phyloP scores from a whole-genome alignment of 306 rosid genomes.

The Lupinus albus region DNA sequence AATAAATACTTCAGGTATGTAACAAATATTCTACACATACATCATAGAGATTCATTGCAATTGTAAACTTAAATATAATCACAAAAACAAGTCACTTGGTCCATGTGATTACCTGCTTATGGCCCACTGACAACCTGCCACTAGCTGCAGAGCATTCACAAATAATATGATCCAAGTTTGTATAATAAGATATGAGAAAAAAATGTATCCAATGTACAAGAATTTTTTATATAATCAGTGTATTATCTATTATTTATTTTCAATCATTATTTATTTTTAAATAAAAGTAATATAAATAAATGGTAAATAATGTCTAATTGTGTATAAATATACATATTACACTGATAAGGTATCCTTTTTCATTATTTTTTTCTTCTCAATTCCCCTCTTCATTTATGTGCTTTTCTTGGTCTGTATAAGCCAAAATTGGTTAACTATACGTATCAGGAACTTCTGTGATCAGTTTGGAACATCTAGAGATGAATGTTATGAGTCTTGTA shows the following conservation, averaged over 20 bases:
- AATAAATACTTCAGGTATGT: slow-evolving; percentile 13
- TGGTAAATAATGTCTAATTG: too few species aligned
- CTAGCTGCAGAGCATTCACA: slow-evolving; percentile 43
- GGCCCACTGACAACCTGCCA: slow-evolving; percentile 51
- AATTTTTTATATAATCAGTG: too few species aligned
- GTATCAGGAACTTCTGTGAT: slow-evolving; percentile 27
- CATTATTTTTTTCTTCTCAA: too few species aligned
- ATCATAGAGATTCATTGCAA: slow-evolving; percentile 41
- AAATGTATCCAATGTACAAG: too few species aligned
- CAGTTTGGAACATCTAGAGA: slow-evolving; percentile 40
- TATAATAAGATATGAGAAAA: slow-evolving; percentile 12
- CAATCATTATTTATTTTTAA: too few species aligned
- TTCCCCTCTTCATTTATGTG: neutral
- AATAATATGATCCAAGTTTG: slow-evolving; percentile 33
- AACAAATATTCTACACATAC: slow-evolving; percentile 36
- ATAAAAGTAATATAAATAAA: too few species aligned
- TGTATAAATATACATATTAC: too few species aligned
- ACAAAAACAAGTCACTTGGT: slow-evolving; percentile 36
- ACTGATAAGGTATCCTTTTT: too few species aligned
- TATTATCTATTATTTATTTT: too few species aligned
- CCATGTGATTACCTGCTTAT: slow-evolving; percentile 34
- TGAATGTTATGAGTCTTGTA: neutral
- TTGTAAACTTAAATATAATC: slow-evolving; percentile 17
- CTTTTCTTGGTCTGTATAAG: slow-evolving; percentile 22
- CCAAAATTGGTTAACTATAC: slow-evolving; percentile 40